Base-by-base conservation (phyloP, 2,329 filamentous ascomycete genomes). In the Dactylellina leptospora region DNA sequence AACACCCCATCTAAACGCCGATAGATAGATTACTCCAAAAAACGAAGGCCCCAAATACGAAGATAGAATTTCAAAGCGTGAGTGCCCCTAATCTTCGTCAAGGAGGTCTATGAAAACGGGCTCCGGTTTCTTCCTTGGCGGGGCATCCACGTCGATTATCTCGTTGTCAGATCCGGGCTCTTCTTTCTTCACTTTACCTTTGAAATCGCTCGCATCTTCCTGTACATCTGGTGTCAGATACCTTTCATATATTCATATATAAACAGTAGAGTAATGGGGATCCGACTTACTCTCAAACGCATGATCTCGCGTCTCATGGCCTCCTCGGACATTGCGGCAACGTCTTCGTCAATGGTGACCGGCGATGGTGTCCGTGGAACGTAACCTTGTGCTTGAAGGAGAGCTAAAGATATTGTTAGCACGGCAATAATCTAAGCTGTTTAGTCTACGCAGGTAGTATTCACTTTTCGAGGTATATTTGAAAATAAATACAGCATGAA, bases 381-480 rank as follows among this genome's bases (percentile, higher is more conserved):
- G 20, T 47, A 63, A 13, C 60, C 60, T 47, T 36, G n/a, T 3
- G 50, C 48, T 25, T 47, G 38, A 3, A 63, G 38, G 11, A 55
- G 47, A 5, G 48, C 60, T 63, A 38, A 30, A 13, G 1, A 13
- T 16, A n/a, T 4, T 33, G 25, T 60, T 40, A 59, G 25, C 16
- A 20, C 28, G 8, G 3, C 8, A 4, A 16, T 28, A 23, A 1
- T 25, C n/a, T n/a, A n/a, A 23, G 11, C 2, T 1, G 4, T n/a
- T 44, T 18, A 38, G n/a, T n/a, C n/a, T 6, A 5, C 11, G 2
- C 1, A 6, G 4, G 22, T 63, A 2, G 8, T 44, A 6, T 8
- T 54, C 55, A 55, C 50, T 27, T 28, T 63, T 63, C 23, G 60
- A 54, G 0, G 48, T 23, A n/a, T 63, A 63, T 20, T 47, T 44